Evolutionary conservation across 2,329 filamentous ascomycete genomes (phyloP).

Genomic region (Lecanicillium sp.): DNA sequence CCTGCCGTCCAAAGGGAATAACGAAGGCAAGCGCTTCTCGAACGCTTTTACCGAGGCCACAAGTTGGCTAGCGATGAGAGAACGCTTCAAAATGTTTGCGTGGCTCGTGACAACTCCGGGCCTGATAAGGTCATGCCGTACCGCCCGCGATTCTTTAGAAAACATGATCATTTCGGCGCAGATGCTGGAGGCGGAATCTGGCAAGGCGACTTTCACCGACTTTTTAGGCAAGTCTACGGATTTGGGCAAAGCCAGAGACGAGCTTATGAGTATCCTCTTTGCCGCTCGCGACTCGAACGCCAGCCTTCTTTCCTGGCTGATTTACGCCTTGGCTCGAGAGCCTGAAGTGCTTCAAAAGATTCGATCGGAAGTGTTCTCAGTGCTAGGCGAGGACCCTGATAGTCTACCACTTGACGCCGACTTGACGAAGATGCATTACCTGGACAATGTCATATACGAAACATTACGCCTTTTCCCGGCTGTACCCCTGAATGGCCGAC

Average conservation of each 20-base stretch:
- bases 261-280: conserved; percentile 5
- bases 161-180: conserved; percentile 7
- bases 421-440: conserved; percentile 3
- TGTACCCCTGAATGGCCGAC: conserved; percentile 7
- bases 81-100: conserved; percentile 8
- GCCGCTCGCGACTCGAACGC: conserved; percentile 5
- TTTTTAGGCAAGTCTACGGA: conserved; percentile 2
- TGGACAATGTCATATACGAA: conserved; percentile 6
- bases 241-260: conserved; percentile 2
- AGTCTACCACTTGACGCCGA: conserved; percentile 1
- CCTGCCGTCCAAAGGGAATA: background rate
- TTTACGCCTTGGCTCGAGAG: conserved; percentile 7
- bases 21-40: conserved; percentile 3
- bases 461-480: conserved; percentile 8
- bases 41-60: conserved; percentile 3
- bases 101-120: conserved; percentile 6
- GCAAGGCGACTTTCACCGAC: background rate
- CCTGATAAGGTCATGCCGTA: background rate
- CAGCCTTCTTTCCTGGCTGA: conserved; percentile 7
- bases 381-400: conserved; percentile 1
- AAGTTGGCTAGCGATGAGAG: conserved; percentile 4
- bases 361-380: conserved; percentile 2
- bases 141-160: conserved; percentile 7
- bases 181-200: background rate
- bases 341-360: conserved; percentile 2